A percentile compares a stretch with the other conserved stretches of the same genome.
Evolutionary conservation across 2,329 filamentous ascomycete species (phyloP).

Genomic region (Lachnellula willkommii): DNA sequence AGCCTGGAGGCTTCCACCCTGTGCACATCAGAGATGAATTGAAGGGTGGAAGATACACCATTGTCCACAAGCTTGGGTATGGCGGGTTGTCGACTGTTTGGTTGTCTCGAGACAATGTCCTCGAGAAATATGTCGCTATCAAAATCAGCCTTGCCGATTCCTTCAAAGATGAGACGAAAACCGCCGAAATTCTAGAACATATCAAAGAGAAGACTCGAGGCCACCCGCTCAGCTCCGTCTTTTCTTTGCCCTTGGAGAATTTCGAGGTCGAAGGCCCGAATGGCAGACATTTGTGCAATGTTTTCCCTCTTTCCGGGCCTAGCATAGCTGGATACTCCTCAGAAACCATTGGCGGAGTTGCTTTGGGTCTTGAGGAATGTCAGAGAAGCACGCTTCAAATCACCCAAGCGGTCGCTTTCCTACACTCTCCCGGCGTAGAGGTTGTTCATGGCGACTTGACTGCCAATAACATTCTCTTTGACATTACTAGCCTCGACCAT

Average conservation of each 20-base stretch:
- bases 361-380: not conserved
- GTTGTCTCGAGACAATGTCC: constrained; percentile 34
- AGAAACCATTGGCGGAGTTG: not conserved
- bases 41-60: constrained; percentile 36
- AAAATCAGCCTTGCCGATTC: constrained; percentile 11
- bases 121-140: constrained; percentile 11
- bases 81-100: constrained; percentile 42
- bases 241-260: not conserved
- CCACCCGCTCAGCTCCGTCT: not conserved
- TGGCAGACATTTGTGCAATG: constrained; percentile 38
- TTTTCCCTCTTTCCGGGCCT: constrained; percentile 30
- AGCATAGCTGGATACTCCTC: constrained; percentile 1
- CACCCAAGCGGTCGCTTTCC: not conserved
- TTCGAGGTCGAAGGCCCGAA: constrained; percentile 35
- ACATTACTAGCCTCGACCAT: not conserved
- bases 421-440: not conserved
- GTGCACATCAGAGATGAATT: constrained; percentile 38
- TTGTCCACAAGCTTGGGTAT: constrained; percentile 42
- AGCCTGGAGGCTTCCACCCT: constrained; percentile 39
- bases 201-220: not conserved
- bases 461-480: constrained; percentile 3
- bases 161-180: not conserved
- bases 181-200: not conserved
- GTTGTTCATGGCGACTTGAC: constrained; percentile 8
- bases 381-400: not conserved